These are phyloP conservation scores for Saccharomycopsis fibuligera DNA, from an alignment of 805 yeast species.

Conservation along the genomic window DNA sequence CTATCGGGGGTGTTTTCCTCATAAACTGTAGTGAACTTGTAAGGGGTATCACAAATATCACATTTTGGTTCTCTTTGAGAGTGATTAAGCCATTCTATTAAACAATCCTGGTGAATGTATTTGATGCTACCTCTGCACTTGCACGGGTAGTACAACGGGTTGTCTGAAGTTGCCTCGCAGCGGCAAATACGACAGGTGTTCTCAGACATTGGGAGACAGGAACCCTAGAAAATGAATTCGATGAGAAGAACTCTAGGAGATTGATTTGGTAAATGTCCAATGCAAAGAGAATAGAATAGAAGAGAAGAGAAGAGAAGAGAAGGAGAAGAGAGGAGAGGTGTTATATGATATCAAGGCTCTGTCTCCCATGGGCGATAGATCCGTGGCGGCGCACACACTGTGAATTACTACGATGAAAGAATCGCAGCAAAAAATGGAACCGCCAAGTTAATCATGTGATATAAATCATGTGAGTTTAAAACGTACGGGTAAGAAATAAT, in stretches of 20 bases:
- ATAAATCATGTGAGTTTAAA: no score
- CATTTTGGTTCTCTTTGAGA: conserved; percentile 60
- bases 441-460: no score
- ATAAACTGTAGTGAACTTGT: conserved; percentile 61
- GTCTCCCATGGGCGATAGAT: no score
- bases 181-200: conserved; percentile 87
- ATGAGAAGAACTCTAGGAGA: not conserved
- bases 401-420: no score
- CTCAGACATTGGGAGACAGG: conserved; percentile 30
- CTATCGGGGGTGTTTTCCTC: conserved; percentile 55
- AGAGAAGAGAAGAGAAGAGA: no score
- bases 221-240: not conserved
- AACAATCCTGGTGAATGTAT: conserved; percentile 88
- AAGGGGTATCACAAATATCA: conserved; percentile 81
- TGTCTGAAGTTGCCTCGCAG: conserved; percentile 73
- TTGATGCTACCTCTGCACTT: conserved; percentile 90
- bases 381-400: no score
- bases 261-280: not conserved
- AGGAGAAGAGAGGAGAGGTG: no score
- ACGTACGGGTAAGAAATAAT: no score
- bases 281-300: not conserved
- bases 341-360: no score
- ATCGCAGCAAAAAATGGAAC: no score
- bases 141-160: conserved; percentile 88
- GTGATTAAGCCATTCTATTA: conserved; percentile 80